Conservation (phyloP, 2,329 filamentous ascomycete species). For the Colletotrichum spaethianum region DNA sequence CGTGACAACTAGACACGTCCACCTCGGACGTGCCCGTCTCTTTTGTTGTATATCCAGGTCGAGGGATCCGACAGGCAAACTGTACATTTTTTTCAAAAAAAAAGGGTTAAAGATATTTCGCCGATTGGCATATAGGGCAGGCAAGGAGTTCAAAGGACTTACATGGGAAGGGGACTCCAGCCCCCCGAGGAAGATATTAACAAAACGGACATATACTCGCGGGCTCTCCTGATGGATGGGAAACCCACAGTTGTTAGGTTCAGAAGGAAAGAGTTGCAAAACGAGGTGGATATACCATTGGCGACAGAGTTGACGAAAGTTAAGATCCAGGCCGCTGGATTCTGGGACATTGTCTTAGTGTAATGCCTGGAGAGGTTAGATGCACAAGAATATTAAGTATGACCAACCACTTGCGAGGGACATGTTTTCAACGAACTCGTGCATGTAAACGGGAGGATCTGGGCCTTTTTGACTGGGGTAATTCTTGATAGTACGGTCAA, state of each 20-base stretch:
- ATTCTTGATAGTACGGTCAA: not conserved
- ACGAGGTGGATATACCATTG: slow-evolving; percentile 37
- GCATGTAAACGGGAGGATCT: not conserved
- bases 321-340: not conserved
- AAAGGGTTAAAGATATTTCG: not conserved
- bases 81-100: not conserved
- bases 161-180: not conserved
- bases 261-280: slow-evolving; percentile 14
- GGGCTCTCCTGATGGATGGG: not conserved
- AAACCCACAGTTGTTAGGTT: not conserved
- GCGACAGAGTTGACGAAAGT: slow-evolving; percentile 17
- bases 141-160: slow-evolving; percentile 31
- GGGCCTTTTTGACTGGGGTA: not conserved
- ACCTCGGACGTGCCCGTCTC: slow-evolving; percentile 33
- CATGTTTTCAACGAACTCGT: not conserved
- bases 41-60: slow-evolving; percentile 27
- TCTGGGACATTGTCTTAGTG: not conserved
- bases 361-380: slow-evolving; percentile 19
- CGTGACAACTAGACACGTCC: slow-evolving; percentile 39
- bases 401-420: not conserved
- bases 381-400: slow-evolving; percentile 15
- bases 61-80: not conserved
- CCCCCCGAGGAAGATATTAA: not conserved
- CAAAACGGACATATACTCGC: not conserved
- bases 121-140: slow-evolving; percentile 15